phyloP scores from a whole-genome alignment of 345 rosid species.

The Eucalyptus viminalis region DNA sequence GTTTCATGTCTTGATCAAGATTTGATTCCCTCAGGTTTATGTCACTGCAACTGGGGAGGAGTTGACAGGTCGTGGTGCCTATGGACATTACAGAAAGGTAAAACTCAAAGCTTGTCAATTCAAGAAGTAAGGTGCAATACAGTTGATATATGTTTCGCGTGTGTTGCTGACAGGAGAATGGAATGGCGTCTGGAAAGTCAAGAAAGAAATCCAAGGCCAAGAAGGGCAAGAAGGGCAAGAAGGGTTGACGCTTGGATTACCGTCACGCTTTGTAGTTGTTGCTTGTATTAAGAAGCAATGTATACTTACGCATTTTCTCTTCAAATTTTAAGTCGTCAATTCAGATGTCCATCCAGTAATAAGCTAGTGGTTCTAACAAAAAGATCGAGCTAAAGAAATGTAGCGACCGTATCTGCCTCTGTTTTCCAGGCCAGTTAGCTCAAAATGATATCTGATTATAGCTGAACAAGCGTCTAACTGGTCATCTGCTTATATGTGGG shows the following conservation, averaged over 20 bases:
- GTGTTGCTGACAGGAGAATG: slow-evolving; percentile 33
- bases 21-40: slow-evolving; percentile 24
- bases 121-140: background rate
- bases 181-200: slow-evolving; percentile 22
- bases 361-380: background rate
- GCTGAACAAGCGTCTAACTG: background rate
- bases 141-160: background rate
- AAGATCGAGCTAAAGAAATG: background rate
- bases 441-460: background rate
- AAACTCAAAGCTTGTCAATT: background rate
- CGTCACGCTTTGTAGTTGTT: background rate
- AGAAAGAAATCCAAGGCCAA: slow-evolving; percentile 25
- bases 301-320: background rate
- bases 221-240: slow-evolving; percentile 26
- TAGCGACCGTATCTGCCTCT: background rate
- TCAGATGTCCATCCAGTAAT: background rate
- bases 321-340: background rate
- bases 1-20: background rate
- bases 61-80: slow-evolving; percentile 67
- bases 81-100: slow-evolving; percentile 74
- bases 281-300: background rate
- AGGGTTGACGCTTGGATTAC: too few relatives aligned
- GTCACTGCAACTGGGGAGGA: slow-evolving; percentile 63
- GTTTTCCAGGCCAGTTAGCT: background rate
- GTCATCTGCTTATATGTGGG: background rate